Percentiles rank a stretch among this genome's conserved stretches.
Conservation (phyloP, 805 yeast genomes). For the Limtongia smithiae region DNA sequence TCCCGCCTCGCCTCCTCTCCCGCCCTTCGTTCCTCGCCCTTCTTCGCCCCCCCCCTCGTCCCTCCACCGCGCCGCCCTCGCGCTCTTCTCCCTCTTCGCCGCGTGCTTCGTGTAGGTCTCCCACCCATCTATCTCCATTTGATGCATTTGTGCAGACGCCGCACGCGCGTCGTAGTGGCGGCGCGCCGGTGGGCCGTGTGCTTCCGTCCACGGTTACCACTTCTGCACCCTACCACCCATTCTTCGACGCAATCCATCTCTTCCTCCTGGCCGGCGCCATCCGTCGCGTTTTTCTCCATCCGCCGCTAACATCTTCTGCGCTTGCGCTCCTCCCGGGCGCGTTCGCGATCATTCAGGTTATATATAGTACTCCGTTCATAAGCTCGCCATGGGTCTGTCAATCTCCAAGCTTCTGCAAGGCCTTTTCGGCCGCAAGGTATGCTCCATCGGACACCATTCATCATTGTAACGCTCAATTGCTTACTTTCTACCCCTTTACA, state of each 20-base stretch:
- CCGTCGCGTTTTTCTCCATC: neutral
- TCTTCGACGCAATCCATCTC: neutral
- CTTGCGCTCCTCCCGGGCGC: conserved; percentile 3
- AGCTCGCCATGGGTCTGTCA: conserved; percentile 78
- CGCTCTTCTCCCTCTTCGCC: too few species aligned
- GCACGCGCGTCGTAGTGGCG: conserved; percentile 1
- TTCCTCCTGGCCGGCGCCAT: neutral
- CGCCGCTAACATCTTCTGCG: too few species aligned
- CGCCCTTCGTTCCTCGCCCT: neutral
- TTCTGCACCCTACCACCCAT: neutral
- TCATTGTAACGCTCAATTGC: neutral
- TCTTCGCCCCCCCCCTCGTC: neutral
- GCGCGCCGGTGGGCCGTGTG: neutral
- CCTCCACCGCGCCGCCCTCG: neutral
- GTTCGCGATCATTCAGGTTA: neutral
- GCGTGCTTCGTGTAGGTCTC: too few species aligned
- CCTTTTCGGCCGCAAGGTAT: conserved; percentile 91
- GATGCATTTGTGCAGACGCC: too few species aligned
- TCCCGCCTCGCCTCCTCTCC: neutral
- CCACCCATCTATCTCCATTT: too few species aligned
- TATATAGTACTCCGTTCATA: conserved; percentile 2
- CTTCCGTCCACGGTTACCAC: too few species aligned
- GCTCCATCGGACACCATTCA: neutral
- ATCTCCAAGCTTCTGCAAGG: conserved; percentile 90
- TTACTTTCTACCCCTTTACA: neutral